Conservation (phyloP, 352 stramenopile species). For the Pythium chondricola region DNA sequence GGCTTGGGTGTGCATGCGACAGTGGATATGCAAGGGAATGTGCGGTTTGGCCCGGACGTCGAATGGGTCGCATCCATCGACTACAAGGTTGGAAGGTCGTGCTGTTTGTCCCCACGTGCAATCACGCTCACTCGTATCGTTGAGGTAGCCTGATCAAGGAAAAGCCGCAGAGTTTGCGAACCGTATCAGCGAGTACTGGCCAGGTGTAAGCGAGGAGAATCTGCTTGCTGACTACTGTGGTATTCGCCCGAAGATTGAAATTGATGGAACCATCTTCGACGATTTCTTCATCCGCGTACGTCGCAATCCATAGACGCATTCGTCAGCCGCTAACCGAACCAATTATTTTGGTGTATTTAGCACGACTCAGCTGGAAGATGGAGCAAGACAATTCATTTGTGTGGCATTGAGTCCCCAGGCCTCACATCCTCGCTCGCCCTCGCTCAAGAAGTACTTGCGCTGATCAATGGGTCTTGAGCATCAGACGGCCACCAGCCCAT, state of each 20-base stretch:
- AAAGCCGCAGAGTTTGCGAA: slow-evolving; percentile 57
- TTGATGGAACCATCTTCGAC: slow-evolving; percentile 42
- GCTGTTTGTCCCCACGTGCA: too few relatives aligned
- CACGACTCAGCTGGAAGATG: too few relatives aligned
- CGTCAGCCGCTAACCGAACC: background rate
- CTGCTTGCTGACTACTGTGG: slow-evolving; percentile 93
- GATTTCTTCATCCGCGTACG: slow-evolving; percentile 91
- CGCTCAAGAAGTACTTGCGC: slow-evolving; percentile 59
- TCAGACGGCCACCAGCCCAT: slow-evolving; percentile 3
- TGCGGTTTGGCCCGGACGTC: slow-evolving; percentile 96
- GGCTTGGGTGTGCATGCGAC: slow-evolving; percentile 96
- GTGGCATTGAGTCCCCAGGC: slow-evolving; percentile 96
- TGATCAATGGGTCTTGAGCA: slow-evolving; percentile 26
- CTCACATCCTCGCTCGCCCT: slow-evolving; percentile 86
- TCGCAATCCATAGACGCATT: too few relatives aligned
- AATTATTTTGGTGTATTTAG: slow-evolving; percentile 6
- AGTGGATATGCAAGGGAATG: slow-evolving; percentile 88
- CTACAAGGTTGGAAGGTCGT: slow-evolving; percentile 64
- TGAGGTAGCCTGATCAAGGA: slow-evolving; percentile 32
- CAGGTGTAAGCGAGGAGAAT: slow-evolving; percentile 57
- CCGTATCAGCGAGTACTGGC: slow-evolving; percentile 92
- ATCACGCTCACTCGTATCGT: background rate
- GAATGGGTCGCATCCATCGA: slow-evolving; percentile 91
- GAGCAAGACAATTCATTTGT: slow-evolving; percentile 91
- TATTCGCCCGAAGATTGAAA: slow-evolving; percentile 92